Percentiles rank a stretch among this genome's conserved stretches.
phyloP scores from a whole-genome alignment of 768 basidiomycete species.

The Lactifluus echinatus region DNA sequence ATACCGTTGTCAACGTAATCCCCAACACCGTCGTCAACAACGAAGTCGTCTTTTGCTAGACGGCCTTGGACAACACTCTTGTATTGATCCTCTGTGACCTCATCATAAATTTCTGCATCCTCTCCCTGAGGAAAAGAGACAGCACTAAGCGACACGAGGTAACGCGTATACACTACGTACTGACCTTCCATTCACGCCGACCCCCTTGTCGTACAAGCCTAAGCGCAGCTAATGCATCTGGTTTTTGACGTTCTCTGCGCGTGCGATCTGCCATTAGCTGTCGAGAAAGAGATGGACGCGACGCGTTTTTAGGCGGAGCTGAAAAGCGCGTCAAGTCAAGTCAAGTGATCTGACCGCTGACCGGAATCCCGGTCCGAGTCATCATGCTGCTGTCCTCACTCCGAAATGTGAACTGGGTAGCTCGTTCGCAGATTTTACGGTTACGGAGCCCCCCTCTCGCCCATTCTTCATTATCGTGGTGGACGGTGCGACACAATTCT shows the following conservation, averaged over 20 bases:
- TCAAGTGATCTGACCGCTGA: too few relatives aligned
- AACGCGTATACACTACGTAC: constrained; percentile 17
- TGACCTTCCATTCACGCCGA: constrained; percentile 48
- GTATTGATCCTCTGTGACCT: constrained; percentile 87
- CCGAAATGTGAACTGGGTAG: neutral
- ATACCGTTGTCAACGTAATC: constrained; percentile 96
- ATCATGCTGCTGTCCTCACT: constrained; percentile 10
- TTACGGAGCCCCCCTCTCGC: neutral
- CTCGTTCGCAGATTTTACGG: neutral
- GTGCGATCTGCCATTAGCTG: constrained; percentile 26
- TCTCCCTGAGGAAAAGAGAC: constrained; percentile 31
- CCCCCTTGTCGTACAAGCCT: constrained; percentile 34
- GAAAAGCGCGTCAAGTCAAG: constrained; percentile 22
- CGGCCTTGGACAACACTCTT: constrained; percentile 74
- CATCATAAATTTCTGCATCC: constrained; percentile 74
- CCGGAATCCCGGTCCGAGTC: too few relatives aligned
- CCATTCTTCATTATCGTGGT: neutral
- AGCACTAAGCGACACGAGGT: constrained; percentile 2
- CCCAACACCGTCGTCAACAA: constrained; percentile 83
- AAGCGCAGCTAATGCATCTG: constrained; percentile 49
- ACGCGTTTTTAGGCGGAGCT: constrained; percentile 27
- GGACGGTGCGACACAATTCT: constrained; percentile 1
- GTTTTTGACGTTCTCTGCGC: constrained; percentile 24
- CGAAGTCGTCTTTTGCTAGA: constrained; percentile 85
- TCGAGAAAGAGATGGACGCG: too few relatives aligned